These are phyloP conservation scores for Scenedesmus sp. DNA, from an alignment of 163 green algal genomes.

Conservation along the genomic window DNA sequence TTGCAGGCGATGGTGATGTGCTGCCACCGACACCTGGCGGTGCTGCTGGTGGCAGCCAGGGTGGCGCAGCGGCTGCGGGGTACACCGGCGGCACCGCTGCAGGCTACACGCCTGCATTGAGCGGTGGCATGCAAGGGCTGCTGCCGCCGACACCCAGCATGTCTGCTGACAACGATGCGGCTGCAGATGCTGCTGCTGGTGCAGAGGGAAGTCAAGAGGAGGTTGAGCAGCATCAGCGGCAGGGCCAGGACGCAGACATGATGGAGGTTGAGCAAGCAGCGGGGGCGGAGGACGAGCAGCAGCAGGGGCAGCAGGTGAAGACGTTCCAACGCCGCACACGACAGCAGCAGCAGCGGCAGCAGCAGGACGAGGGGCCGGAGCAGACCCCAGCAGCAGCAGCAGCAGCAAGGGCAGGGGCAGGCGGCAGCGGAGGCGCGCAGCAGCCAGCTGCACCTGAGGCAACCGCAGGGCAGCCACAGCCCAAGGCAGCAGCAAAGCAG, in stretches of 20 bases:
- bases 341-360: too few relatives aligned
- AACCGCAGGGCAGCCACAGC: not conserved
- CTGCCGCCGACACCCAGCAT: conserved; percentile 40
- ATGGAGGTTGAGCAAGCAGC: not conserved
- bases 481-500: conserved; percentile 17
- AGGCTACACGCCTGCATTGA: not conserved
- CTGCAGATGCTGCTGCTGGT: not conserved
- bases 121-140: not conserved
- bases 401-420: too few relatives aligned
- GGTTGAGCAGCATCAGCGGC: not conserved
- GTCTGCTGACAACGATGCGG: not conserved
- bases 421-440: not conserved
- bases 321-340: conserved; percentile 45
- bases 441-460: not conserved
- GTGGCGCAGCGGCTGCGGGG: not conserved
- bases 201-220: not conserved
- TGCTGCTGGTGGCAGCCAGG: not conserved
- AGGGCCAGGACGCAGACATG: not conserved
- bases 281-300: not conserved
- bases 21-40: not conserved
- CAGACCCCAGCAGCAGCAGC: not conserved
- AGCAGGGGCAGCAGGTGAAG: conserved; percentile 31
- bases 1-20: not conserved
- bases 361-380: not conserved
- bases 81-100: not conserved